A percentile compares a stretch with the other conserved stretches of the same genome.
These are phyloP conservation scores for Umbelopsis sp. DNA, from an alignment of 371 early-diverging fungal species.

Conservation along the genomic window DNA sequence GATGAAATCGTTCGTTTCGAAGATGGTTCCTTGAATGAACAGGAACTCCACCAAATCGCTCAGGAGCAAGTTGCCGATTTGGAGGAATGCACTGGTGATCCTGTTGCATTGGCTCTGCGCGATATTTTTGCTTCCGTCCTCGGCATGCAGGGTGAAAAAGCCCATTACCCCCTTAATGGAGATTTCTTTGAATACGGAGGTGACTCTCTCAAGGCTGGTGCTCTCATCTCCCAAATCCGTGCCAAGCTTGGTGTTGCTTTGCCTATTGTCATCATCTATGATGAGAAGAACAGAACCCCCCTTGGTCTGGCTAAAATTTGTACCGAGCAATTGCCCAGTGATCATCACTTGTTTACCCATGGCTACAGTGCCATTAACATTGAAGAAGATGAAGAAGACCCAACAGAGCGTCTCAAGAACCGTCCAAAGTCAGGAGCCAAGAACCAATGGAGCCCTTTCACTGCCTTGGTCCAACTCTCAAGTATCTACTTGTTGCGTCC, in stretches of 20 bases:
- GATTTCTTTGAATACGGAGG: slow-evolving; percentile 39
- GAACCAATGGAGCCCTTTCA: background rate
- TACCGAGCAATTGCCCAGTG: slow-evolving; percentile 1
- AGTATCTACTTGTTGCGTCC: slow-evolving; percentile 24
- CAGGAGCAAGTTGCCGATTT: slow-evolving; percentile 6
- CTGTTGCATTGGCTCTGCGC: slow-evolving; percentile 16
- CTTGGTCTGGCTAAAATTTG: slow-evolving; percentile 14
- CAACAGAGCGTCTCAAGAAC: slow-evolving; percentile 15
- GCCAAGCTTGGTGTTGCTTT: slow-evolving; percentile 2
- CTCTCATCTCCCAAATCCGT: slow-evolving; percentile 20
- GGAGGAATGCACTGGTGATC: slow-evolving; percentile 19
- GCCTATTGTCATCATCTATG: slow-evolving; percentile 18
- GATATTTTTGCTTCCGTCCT: slow-evolving; percentile 23
- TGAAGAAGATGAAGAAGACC: slow-evolving; percentile 18
- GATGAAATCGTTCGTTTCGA: slow-evolving; percentile 19
- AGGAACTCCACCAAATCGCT: slow-evolving; percentile 19
- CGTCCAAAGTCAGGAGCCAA: slow-evolving; percentile 9
- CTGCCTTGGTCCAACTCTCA: slow-evolving; percentile 21
- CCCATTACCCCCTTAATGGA: slow-evolving; percentile 18
- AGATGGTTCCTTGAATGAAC: slow-evolving; percentile 21
- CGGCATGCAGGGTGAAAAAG: slow-evolving; percentile 15
- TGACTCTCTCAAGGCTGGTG: slow-evolving; percentile 33
- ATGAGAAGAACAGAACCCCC: slow-evolving; percentile 15
- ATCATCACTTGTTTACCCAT: slow-evolving; percentile 16
- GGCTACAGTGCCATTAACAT: slow-evolving; percentile 12